These are phyloP conservation scores for Globisporangium lucens DNA, from an alignment of 352 stramenopile species.

Conservation along the genomic window DNA sequence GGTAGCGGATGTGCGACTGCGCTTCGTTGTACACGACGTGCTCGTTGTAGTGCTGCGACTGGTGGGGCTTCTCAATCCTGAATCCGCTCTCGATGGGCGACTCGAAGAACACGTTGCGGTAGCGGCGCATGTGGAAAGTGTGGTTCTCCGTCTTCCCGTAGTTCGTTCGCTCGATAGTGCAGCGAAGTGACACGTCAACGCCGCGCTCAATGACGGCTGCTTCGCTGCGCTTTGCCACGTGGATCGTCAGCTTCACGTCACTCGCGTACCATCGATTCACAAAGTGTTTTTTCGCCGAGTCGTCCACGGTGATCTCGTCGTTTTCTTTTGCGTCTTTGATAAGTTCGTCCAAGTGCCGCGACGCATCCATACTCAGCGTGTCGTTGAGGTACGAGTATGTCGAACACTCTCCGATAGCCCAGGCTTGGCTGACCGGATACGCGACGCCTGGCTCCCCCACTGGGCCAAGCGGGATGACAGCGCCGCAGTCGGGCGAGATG, in stretches of 20 bases:
- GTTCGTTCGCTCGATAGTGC: neutral
- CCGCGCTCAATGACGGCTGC: neutral
- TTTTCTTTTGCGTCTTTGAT: neutral
- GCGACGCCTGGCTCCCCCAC: slow-evolving; percentile 5
- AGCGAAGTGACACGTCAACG: neutral
- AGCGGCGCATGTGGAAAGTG: neutral
- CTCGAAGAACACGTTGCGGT: slow-evolving; percentile 6
- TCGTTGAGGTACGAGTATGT: slow-evolving; percentile 3
- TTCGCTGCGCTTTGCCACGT: neutral
- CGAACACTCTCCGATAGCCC: neutral
- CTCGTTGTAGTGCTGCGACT: slow-evolving; percentile 47
- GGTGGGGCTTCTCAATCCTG: neutral
- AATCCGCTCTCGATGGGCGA: neutral
- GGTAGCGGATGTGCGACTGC: slow-evolving; percentile 68
- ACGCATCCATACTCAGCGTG: neutral
- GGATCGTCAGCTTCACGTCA: neutral
- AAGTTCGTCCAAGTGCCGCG: neutral
- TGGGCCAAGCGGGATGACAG: neutral
- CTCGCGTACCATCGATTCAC: neutral
- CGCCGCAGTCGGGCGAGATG: slow-evolving; percentile 3
- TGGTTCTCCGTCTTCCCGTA: neutral
- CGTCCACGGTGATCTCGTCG: neutral
- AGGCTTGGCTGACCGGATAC: slow-evolving; percentile 2
- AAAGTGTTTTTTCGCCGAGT: neutral
- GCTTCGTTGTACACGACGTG: slow-evolving; percentile 76